Percentiles rank a stretch among this genome's conserved stretches.
Conservation (phyloP, 2,329 filamentous ascomycete genomes). For the Arthrobotrys conoides region DNA sequence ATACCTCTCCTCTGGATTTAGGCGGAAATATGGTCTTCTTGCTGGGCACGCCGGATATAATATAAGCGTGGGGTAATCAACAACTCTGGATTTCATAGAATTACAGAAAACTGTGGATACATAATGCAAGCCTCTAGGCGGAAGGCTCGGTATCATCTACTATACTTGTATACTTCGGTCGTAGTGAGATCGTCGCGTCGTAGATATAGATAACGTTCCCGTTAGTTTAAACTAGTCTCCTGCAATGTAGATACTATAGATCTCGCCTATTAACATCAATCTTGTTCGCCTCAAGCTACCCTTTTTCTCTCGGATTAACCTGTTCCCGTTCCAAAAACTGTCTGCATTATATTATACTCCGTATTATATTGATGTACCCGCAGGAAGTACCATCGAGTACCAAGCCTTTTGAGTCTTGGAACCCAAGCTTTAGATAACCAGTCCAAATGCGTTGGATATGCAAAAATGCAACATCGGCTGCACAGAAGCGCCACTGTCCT, state of each 20-base stretch:
- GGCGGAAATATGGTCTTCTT: conserved; percentile 14
- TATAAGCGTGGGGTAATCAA: not conserved
- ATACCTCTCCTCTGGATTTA: conserved; percentile 6
- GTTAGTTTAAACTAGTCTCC: not conserved
- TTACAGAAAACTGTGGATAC: not conserved
- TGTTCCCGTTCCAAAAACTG: not conserved
- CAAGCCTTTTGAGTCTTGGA: conserved; percentile 6
- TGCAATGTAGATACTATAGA: not conserved
- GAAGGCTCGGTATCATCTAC: not conserved
- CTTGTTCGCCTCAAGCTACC: not conserved
- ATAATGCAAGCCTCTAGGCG: not conserved
- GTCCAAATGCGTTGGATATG: not conserved
- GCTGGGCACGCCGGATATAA: conserved; percentile 2
- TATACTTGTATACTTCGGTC: not conserved
- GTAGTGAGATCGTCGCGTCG: not conserved
- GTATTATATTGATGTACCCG: no score
- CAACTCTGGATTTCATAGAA: not conserved
- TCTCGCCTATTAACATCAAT: not conserved
- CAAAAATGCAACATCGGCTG: conserved; percentile 19
- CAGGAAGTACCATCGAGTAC: not conserved
- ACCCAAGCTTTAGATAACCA: not conserved
- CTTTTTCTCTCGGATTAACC: conserved; percentile 9
- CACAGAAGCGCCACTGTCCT: not conserved
- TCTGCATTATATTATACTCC: conserved; percentile 1
- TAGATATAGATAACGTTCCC: conserved; percentile 7